Evolutionary conservation across 257 asterid species (phyloP).

Genomic region (Plantago elongata): DNA sequence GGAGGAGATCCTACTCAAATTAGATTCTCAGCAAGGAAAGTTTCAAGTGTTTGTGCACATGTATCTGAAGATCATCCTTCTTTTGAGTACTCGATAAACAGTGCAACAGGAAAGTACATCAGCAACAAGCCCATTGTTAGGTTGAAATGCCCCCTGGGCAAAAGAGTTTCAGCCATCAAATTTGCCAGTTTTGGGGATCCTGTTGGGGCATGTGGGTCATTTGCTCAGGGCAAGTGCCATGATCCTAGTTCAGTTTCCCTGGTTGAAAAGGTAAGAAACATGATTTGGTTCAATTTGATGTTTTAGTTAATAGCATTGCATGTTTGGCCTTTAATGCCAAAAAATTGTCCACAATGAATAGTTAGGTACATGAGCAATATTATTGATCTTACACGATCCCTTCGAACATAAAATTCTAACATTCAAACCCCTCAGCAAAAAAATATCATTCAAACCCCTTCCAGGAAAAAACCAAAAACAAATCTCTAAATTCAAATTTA

Average conservation of each 20-base stretch:
- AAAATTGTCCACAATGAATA: too few species aligned
- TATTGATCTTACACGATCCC: too few species aligned
- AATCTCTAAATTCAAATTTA: too few species aligned
- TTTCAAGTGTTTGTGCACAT: slow-evolving; percentile 43
- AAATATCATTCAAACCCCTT: too few species aligned
- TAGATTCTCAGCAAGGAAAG: slow-evolving; percentile 53
- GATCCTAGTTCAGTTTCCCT: slow-evolving; percentile 42
- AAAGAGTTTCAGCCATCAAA: slow-evolving; percentile 42
- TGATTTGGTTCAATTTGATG: not conserved
- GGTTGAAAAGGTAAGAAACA: slow-evolving; percentile 39
- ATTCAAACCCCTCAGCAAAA: too few species aligned
- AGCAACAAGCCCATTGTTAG: slow-evolving; percentile 25
- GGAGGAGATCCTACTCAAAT: slow-evolving; percentile 80
- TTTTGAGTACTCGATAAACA: slow-evolving; percentile 28
- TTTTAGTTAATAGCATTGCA: too few species aligned
- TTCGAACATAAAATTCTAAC: too few species aligned
- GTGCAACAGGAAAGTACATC: slow-evolving; percentile 22
- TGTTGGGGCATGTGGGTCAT: slow-evolving; percentile 61
- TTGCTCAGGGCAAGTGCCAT: slow-evolving; percentile 46
- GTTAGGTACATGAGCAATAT: too few species aligned
- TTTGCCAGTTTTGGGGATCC: slow-evolving; percentile 79
- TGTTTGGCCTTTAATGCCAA: too few species aligned
- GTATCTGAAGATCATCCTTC: slow-evolving; percentile 65
- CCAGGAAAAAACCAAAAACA: not conserved
- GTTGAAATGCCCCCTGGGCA: slow-evolving; percentile 47